Percentiles rank a stretch among this genome's conserved stretches.
phyloP scores from a whole-genome alignment of 176 grass and related monocot genomes.

The Oryza australiensis region DNA sequence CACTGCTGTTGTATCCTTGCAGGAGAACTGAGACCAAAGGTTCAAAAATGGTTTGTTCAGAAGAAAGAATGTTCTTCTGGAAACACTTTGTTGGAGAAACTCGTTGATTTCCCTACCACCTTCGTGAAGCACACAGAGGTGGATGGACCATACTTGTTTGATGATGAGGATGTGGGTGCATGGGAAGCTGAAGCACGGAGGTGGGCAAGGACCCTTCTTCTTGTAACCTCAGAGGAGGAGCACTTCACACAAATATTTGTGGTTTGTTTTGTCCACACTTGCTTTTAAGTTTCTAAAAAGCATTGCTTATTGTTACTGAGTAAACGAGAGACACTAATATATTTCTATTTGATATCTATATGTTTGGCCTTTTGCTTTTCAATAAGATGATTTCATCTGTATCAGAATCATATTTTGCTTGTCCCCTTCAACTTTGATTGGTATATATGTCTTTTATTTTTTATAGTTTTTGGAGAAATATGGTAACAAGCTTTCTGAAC shows the following conservation, averaged over 20 bases:
- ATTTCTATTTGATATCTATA: slow-evolving; percentile 9
- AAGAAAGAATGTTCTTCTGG: slow-evolving; percentile 48
- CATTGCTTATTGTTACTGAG: not conserved
- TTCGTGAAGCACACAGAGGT: slow-evolving; percentile 51
- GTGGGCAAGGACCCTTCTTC: slow-evolving; percentile 83
- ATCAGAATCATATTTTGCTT: not conserved
- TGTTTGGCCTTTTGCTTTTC: not conserved
- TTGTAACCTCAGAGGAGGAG: slow-evolving; percentile 66
- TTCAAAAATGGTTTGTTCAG: slow-evolving; percentile 71
- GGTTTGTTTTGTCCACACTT: slow-evolving; percentile 58
- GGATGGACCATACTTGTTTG: slow-evolving; percentile 58
- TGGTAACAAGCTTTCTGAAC: slow-evolving; percentile 53
- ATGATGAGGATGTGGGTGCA: slow-evolving; percentile 81
- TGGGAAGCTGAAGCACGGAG: slow-evolving; percentile 90
- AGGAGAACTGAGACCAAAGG: slow-evolving; percentile 65
- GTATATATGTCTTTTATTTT: slow-evolving; percentile 13
- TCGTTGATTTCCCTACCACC: slow-evolving; percentile 69
- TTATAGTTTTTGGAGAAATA: slow-evolving; percentile 62
- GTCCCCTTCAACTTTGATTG: slow-evolving; percentile 25
- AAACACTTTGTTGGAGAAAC: slow-evolving; percentile 58
- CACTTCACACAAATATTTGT: slow-evolving; percentile 58
- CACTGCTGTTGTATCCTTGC: slow-evolving; percentile 26
- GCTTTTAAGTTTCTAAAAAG: slow-evolving; percentile 36
- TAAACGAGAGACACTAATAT: not conserved
- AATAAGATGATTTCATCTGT: not conserved